Evolutionary conservation across 768 basidiomycete species (phyloP).

Genomic region (Naganishia randhawae): DNA sequence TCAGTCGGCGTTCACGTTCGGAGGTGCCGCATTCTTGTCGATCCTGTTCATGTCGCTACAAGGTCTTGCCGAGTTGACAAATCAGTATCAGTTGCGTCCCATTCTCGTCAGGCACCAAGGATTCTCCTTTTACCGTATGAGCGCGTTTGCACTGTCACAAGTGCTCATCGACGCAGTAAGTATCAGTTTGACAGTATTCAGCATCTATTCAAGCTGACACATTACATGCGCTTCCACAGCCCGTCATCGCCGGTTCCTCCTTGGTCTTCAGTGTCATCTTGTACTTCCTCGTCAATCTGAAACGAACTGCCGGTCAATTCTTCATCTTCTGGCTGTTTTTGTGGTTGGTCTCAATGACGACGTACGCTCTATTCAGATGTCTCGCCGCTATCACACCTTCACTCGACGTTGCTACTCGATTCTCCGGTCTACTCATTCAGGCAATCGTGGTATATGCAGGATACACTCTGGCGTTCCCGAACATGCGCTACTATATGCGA

Average conservation of each 20-base stretch:
- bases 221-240: conserved; percentile 33
- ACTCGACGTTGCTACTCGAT: conserved; percentile 60
- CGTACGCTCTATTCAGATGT: conserved; percentile 81
- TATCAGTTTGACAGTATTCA: background rate
- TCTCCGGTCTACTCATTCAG: conserved; percentile 66
- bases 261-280: conserved; percentile 48
- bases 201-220: background rate
- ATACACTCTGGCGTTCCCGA: conserved; percentile 35
- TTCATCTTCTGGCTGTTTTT: conserved; percentile 58
- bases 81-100: conserved; percentile 74
- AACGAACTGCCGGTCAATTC: conserved; percentile 46
- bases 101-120: conserved; percentile 55
- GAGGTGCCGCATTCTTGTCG: conserved; percentile 68
- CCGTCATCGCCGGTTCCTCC: conserved; percentile 49
- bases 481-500: conserved; percentile 64
- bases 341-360: conserved; percentile 60
- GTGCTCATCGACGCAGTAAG: conserved; percentile 47
- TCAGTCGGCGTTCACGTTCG: conserved; percentile 82
- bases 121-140: conserved; percentile 54
- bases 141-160: conserved; percentile 50
- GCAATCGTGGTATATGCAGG: conserved; percentile 66
- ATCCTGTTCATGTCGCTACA: conserved; percentile 52
- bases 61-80: conserved; percentile 51
- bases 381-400: conserved; percentile 53
- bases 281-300: conserved; percentile 52